These are phyloP conservation scores for Neurospora tetrasperma DNA, from an alignment of 495 filamentous ascomycete genomes.

Conservation along the genomic window DNA sequence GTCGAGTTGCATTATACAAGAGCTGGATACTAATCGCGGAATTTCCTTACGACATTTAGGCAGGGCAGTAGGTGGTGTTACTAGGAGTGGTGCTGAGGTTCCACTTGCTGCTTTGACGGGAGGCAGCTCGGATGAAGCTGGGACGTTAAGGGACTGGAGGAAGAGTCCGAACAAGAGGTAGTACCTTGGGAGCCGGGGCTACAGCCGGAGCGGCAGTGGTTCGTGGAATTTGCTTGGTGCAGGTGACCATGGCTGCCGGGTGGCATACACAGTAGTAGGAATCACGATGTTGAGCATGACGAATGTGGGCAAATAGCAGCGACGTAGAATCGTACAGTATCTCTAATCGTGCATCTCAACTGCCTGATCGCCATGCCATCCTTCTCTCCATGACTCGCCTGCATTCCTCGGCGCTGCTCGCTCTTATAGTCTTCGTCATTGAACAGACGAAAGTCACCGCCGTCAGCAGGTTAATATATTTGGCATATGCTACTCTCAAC, in stretches of 20 bases:
- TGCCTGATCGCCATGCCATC: neutral
- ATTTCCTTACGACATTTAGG: slow-evolving; percentile 1
- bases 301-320: neutral
- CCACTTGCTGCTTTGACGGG: slow-evolving; percentile 2
- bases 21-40: neutral
- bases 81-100: slow-evolving; percentile 5
- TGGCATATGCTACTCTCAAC: neutral
- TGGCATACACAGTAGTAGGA: neutral
- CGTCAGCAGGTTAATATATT: neutral
- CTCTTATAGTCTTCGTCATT: neutral
- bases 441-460: neutral
- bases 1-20: neutral
- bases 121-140: slow-evolving; percentile 7
- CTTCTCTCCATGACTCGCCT: neutral
- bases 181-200: neutral
- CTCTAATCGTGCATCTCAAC: neutral
- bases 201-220: neutral
- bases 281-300: neutral
- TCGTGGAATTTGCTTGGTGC: neutral
- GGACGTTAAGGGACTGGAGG: neutral
- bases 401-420: neutral
- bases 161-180: neutral
- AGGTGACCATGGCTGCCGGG: neutral
- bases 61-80: slow-evolving; percentile 14
- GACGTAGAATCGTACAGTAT: neutral